phyloP scores from a whole-genome alignment of 768 basidiomycete species.

The Suillus spraguei region DNA sequence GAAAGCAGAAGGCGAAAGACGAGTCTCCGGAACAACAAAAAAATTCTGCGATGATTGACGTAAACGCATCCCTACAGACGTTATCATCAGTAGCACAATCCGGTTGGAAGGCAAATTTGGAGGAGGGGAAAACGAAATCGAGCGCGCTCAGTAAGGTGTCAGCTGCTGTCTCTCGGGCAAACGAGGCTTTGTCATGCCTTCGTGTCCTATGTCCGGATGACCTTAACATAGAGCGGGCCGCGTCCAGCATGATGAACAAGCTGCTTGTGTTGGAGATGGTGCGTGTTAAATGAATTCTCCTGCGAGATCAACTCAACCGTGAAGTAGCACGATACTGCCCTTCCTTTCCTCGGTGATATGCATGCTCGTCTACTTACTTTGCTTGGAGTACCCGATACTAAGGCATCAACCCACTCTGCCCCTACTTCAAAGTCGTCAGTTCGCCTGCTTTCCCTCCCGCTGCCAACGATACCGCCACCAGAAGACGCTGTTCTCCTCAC shows the following conservation, averaged over 20 bases:
- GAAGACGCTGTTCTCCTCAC: conserved; percentile 41
- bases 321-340: conserved; percentile 55
- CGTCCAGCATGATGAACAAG: conserved; percentile 66
- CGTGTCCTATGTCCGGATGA: conserved; percentile 47
- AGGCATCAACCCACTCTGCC: neutral
- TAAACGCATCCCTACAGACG: conserved; percentile 63
- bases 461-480: conserved; percentile 36
- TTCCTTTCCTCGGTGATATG: conserved; percentile 48
- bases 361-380: conserved; percentile 40
- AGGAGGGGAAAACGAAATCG: conserved; percentile 27
- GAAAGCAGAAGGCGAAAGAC: neutral
- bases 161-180: conserved; percentile 37
- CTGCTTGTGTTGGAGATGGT: conserved; percentile 73
- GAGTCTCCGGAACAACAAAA: conserved; percentile 38
- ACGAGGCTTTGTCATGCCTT: conserved; percentile 48
- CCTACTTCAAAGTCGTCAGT: conserved; percentile 14
- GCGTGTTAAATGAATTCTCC: conserved; percentile 29
- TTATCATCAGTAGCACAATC: conserved; percentile 54
- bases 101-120: conserved; percentile 55
- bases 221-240: conserved; percentile 75
- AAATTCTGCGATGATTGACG: conserved; percentile 56
- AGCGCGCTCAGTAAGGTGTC: conserved; percentile 37
- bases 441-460: conserved; percentile 45
- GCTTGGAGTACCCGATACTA: neutral
- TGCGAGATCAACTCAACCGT: neutral